Evolutionary conservation across 805 yeast species (phyloP).

Genomic region (Debaryomyces castellii): DNA sequence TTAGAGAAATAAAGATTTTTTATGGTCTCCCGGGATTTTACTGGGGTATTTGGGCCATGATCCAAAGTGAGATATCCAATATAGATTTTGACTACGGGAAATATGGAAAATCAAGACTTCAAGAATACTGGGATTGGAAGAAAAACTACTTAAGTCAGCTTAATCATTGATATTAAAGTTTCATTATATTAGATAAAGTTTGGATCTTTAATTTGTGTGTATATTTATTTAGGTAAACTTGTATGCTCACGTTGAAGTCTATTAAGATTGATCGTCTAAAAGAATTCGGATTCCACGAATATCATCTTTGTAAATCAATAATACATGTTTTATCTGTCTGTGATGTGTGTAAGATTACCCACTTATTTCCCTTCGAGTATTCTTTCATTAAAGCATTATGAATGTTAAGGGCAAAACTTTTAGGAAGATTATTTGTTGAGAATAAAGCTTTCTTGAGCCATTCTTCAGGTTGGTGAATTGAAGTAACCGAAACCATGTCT

Average conservation of each 20-base stretch:
- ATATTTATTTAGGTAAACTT: background rate
- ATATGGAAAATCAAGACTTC: slow-evolving; percentile 58
- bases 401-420: slow-evolving; percentile 75
- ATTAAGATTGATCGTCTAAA: no score
- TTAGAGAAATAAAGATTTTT: slow-evolving; percentile 56
- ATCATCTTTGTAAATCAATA: slow-evolving; percentile 57
- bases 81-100: slow-evolving; percentile 71
- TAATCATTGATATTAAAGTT: background rate
- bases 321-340: slow-evolving; percentile 64
- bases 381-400: slow-evolving; percentile 75
- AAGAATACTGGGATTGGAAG: slow-evolving; percentile 75
- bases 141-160: slow-evolving; percentile 9
- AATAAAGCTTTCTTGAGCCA: slow-evolving; percentile 84
- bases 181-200: background rate
- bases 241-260: background rate
- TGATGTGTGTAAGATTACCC: slow-evolving; percentile 78
- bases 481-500: slow-evolving; percentile 77
- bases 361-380: slow-evolving; percentile 63
- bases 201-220: background rate
- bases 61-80: slow-evolving; percentile 64
- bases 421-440: slow-evolving; percentile 69
- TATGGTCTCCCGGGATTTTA: slow-evolving; percentile 83
- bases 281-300: no score
- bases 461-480: slow-evolving; percentile 75
- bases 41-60: slow-evolving; percentile 85